Base-by-base conservation (phyloP, 805 yeast species). In the Zygosaccharomyces kombuchaensis region DNA sequence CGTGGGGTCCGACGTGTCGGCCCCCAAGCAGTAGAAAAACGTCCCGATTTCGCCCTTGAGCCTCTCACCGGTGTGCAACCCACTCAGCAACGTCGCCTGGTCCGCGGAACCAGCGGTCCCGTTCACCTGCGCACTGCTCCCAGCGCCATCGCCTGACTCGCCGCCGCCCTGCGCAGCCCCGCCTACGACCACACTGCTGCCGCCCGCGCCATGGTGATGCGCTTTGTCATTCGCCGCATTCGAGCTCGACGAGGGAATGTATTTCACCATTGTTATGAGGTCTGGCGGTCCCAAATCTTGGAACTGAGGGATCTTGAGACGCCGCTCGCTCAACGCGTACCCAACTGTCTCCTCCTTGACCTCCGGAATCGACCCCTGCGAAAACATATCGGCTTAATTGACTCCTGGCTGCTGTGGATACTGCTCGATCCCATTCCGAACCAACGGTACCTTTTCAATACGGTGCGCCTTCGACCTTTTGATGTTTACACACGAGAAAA, bases 221-320 rank as follows among this genome's bases (percentile, higher is more conserved):
- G 41, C 48, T 23, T 29, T 38, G 2, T 44, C 36, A 19, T 19
- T 19, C 12, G 47, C 40, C 13, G 45, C 44, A 14, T 29, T 36
- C 10, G 48, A 40, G 43, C 54, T 35, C 22, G 62, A 55, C 2
- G 63, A 56, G 9, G 59, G 61, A 10, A 58, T 37, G 58, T 72
- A 52, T 65, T 68, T 65, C 32, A 60, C 53, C 44, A 65, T 27
- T 2, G 65, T 60, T 45, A 80, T 77, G 63, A 77, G 67, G 65
- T 78, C 88, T 32, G 84, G 86, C 9, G 89, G 86, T 9, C 95
- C 95, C 46, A 86, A 63, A 50, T 84, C 90, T 44, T 65, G 70
- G 49, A 84, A 79, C 34, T 77, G 69, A 39, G 74, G 74, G 37
- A 85, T 66, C 53, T 84, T 75, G 30, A 76, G 65, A 2, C 84